Evolutionary conservation across 192 early-diverging fungal genomes (phyloP).

Genomic region (Martensiomyces pterosporus): DNA sequence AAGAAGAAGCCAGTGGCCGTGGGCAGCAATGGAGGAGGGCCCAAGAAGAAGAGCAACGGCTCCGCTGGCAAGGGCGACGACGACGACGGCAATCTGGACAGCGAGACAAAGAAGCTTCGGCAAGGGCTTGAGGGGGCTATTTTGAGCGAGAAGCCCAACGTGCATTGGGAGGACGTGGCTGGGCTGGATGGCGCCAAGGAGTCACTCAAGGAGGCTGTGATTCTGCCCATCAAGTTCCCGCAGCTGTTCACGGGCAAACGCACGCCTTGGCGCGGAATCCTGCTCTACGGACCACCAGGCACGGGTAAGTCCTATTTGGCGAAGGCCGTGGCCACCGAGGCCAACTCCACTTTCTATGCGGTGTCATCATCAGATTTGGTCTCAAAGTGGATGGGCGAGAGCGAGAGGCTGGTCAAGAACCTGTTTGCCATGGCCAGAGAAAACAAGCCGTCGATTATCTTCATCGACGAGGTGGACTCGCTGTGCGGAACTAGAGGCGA

Average conservation of each 20-base stretch:
- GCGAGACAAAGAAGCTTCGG: conserved; percentile 77
- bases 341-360: conserved; percentile 93
- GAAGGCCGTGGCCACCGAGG: conserved; percentile 97
- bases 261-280: conserved; percentile 94
- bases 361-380: conserved; percentile 97
- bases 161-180: conserved; percentile 96
- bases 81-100: conserved; percentile 62
- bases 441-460: conserved; percentile 92
- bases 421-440: conserved; percentile 92
- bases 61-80: conserved; percentile 20
- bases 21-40: conserved; percentile 33
- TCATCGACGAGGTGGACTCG: conserved; percentile 99
- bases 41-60: conserved; percentile 47
- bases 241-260: conserved; percentile 94
- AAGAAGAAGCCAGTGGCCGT: conserved; percentile 61
- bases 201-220: conserved; percentile 96
- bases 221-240: conserved; percentile 96
- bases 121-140: conserved; percentile 73
- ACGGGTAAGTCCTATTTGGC: conserved; percentile 97
- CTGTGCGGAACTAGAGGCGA: conserved; percentile 93
- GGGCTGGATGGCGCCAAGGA: conserved; percentile 95
- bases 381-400: conserved; percentile 99
- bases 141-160: conserved; percentile 92
- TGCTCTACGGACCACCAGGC: conserved; percentile 96
- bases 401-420: conserved; percentile 91